A percentile compares a stretch with the other conserved stretches of the same genome.
Evolutionary conservation across 495 filamentous ascomycete genomes (phyloP).

Genomic region (Margaritispora aquatica): DNA sequence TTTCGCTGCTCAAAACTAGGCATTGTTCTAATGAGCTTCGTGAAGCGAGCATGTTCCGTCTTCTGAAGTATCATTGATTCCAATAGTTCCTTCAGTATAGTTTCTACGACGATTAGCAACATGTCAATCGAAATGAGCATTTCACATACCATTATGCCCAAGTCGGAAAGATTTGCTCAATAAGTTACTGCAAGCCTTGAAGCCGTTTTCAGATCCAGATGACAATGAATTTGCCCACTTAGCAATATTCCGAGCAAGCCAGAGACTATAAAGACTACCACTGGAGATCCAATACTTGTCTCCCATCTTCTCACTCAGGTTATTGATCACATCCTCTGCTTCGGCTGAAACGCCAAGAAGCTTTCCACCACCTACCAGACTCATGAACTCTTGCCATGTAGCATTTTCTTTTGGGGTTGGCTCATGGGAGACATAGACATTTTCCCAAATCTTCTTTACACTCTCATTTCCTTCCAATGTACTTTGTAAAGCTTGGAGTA

Average conservation of each 20-base stretch:
- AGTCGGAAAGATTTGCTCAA: conserved; percentile 60
- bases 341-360: conserved; percentile 69
- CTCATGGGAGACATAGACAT: conserved; percentile 1
- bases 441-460: conserved; percentile 46
- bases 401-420: conserved; percentile 32
- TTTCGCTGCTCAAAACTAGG: conserved; percentile 51
- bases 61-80: conserved; percentile 10
- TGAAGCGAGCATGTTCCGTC: conserved; percentile 13
- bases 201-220: conserved; percentile 33
- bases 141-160: conserved; percentile 62
- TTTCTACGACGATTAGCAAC: conserved; percentile 17
- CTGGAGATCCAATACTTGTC: conserved; percentile 57
- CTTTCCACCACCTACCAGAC: conserved; percentile 61
- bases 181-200: conserved; percentile 54
- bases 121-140: not conserved
- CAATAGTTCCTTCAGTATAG: conserved; percentile 23
- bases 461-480: conserved; percentile 52
- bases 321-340: conserved; percentile 48
- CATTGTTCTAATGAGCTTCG: conserved; percentile 39
- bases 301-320: conserved; percentile 21
- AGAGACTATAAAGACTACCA: conserved; percentile 56
- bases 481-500: conserved; percentile 33
- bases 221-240: conserved; percentile 35
- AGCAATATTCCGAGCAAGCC: conserved; percentile 67
- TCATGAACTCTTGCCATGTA: conserved; percentile 59